Evolutionary conservation across 2,329 filamentous ascomycete species (phyloP).

Genomic region (Colletotrichum tabaci): DNA sequence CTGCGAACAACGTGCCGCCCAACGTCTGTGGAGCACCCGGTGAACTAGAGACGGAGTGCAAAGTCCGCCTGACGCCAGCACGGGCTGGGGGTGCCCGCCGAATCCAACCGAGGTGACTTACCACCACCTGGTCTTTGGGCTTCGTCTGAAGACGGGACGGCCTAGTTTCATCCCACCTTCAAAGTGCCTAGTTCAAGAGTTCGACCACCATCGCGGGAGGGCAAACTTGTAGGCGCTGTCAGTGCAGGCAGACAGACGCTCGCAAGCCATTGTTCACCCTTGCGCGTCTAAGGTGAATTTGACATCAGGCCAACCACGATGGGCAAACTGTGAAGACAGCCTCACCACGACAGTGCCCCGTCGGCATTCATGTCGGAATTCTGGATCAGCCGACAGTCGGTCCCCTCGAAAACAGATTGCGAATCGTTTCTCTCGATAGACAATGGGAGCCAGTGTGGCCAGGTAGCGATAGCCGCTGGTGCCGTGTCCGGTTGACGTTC

Average conservation of each 20-base stretch:
- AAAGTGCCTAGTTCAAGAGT: too few relatives aligned
- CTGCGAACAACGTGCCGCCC: neutral
- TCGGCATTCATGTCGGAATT: too few relatives aligned
- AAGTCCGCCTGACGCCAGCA: neutral
- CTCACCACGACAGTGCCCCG: too few relatives aligned
- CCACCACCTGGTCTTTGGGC: neutral
- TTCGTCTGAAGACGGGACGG: conserved; percentile 4
- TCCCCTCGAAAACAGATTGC: too few relatives aligned
- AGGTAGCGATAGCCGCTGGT: neutral
- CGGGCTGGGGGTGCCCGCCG: neutral
- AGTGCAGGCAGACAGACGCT: too few relatives aligned
- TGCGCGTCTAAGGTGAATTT: too few relatives aligned
- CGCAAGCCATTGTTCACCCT: too few relatives aligned
- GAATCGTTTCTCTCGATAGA: neutral
- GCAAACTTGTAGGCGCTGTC: too few relatives aligned
- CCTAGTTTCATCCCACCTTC: neutral
- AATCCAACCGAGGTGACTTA: neutral
- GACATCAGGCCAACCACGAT: too few relatives aligned
- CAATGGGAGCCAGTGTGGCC: neutral
- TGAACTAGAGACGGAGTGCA: neutral
- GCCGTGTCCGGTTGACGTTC: neutral
- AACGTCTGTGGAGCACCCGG: neutral
- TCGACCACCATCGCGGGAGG: too few relatives aligned
- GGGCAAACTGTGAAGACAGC: too few relatives aligned
- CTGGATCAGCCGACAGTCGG: too few relatives aligned